Conservation (phyloP, 208 protist species). For the Tritrichomonas musculus region DNA sequence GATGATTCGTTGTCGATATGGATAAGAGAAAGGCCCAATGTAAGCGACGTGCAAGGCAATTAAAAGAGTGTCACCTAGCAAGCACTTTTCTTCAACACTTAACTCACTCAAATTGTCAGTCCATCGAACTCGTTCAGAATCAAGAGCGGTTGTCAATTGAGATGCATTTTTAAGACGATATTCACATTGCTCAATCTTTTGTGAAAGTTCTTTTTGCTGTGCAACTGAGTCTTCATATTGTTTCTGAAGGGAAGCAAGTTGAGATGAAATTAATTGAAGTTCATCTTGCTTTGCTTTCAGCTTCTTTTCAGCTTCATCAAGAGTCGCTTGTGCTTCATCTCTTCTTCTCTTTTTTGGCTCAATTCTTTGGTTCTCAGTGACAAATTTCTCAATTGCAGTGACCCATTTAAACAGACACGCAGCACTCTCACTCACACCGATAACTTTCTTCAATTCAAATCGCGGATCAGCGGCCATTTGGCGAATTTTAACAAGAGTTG, state of each 20-base stretch:
- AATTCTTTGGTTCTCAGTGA: slow-evolving; percentile 87
- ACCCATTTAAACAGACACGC: slow-evolving; percentile 58
- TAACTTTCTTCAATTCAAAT: slow-evolving; percentile 28
- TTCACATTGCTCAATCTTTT: slow-evolving; percentile 41
- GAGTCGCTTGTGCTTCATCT: slow-evolving; percentile 73
- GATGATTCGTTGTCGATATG: slow-evolving; percentile 78
- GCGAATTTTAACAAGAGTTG: slow-evolving; percentile 78
- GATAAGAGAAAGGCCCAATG: slow-evolving; percentile 89
- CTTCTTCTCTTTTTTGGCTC: slow-evolving; percentile 83
- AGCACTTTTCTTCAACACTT: background rate
- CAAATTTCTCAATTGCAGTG: slow-evolving; percentile 57
- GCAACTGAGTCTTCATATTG: slow-evolving; percentile 84
- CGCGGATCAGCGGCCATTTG: slow-evolving; percentile 78
- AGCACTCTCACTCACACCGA: slow-evolving; percentile 42
- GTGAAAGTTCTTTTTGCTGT: slow-evolving; percentile 61
- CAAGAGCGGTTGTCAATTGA: slow-evolving; percentile 81
- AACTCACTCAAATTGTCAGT: slow-evolving; percentile 62
- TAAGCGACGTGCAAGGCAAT: slow-evolving; percentile 91
- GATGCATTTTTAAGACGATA: slow-evolving; percentile 60
- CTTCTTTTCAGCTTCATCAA: slow-evolving; percentile 38
- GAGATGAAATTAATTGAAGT: slow-evolving; percentile 75
- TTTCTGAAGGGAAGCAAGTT: slow-evolving; percentile 73
- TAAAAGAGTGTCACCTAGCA: slow-evolving; percentile 90
- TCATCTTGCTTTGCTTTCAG: slow-evolving; percentile 46
- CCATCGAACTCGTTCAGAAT: slow-evolving; percentile 85